phyloP scores from a whole-genome alignment of 305 asterid species.

The Fraxinus albicans region DNA sequence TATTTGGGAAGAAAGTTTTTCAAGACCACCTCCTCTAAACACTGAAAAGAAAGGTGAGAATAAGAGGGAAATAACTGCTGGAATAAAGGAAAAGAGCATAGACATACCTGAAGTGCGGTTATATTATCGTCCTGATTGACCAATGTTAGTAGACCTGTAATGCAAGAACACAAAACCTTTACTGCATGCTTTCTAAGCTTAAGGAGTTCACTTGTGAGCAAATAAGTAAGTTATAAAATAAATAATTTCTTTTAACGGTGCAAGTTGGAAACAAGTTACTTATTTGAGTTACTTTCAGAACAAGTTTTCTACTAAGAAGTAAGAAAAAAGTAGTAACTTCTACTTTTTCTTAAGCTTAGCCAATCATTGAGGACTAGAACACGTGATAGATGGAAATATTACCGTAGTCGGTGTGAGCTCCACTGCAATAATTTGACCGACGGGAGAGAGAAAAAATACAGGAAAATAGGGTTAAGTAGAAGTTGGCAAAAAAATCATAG shows the following conservation, averaged over 20 bases:
- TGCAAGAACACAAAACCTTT: not conserved
- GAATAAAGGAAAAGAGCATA: not conserved
- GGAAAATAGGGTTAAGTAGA: constrained; percentile 24
- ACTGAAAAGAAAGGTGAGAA: not conserved
- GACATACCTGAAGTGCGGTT: constrained; percentile 71
- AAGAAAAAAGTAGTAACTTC: not conserved
- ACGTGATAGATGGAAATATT: constrained; percentile 18
- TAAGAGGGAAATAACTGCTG: not conserved
- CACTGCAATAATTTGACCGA: constrained; percentile 48
- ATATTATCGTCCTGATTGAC: constrained; percentile 87
- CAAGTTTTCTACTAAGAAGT: not conserved
- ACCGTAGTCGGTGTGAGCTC: constrained; percentile 97
- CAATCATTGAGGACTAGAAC: not conserved
- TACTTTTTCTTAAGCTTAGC: not conserved
- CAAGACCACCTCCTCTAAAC: not conserved
- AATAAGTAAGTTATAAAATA: not conserved
- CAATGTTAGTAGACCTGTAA: constrained; percentile 72
- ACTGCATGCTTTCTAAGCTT: not conserved
- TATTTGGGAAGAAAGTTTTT: not conserved
- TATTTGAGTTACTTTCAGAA: not conserved
- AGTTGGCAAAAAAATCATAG: not conserved
- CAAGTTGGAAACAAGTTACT: not conserved
- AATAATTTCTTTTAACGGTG: not conserved
- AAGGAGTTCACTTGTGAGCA: too few relatives aligned
- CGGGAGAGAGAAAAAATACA: constrained; percentile 21